Evolutionary conservation across 352 stramenopile species (phyloP).

Genomic region (Phytopythium chamaehyphon): DNA sequence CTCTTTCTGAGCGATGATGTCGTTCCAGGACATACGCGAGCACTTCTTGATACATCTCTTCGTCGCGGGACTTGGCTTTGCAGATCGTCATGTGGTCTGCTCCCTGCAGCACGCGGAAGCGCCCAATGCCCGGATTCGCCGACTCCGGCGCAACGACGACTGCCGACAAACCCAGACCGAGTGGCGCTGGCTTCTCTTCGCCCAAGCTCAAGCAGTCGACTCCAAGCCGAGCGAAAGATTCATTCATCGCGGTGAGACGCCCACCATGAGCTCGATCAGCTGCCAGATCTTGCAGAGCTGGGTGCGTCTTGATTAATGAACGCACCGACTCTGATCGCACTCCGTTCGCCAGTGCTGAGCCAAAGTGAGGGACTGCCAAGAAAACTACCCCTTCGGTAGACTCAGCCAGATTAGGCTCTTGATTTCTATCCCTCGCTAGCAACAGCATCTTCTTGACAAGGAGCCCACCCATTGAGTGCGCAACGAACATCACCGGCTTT

Average conservation of each 20-base stretch:
- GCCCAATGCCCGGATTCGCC: slow-evolving; percentile 61
- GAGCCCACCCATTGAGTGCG: slow-evolving; percentile 86
- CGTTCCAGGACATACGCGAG: slow-evolving; percentile 29
- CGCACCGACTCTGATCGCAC: slow-evolving; percentile 66
- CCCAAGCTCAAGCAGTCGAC: slow-evolving; percentile 76
- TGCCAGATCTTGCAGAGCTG: slow-evolving; percentile 66
- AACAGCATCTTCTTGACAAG: slow-evolving; percentile 85
- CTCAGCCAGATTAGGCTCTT: slow-evolving; percentile 17
- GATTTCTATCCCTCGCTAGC: slow-evolving; percentile 23
- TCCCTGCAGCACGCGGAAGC: slow-evolving; percentile 56
- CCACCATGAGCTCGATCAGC: slow-evolving; percentile 33
- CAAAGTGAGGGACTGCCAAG: slow-evolving; percentile 82
- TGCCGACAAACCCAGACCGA: slow-evolving; percentile 67
- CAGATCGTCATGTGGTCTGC: slow-evolving; percentile 88
- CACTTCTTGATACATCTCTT: slow-evolving; percentile 65
- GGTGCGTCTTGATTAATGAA: slow-evolving; percentile 66
- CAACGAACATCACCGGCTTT: slow-evolving; percentile 77
- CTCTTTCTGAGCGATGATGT: too few relatives aligned
- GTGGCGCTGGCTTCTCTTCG: slow-evolving; percentile 49
- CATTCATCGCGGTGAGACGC: slow-evolving; percentile 61
- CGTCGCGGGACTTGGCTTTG: slow-evolving; percentile 63
- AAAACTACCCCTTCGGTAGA: slow-evolving; percentile 66
- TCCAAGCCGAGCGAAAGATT: slow-evolving; percentile 51
- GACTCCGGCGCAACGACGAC: slow-evolving; percentile 77
- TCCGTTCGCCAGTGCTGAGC: slow-evolving; percentile 64